Evolutionary conservation across 768 basidiomycete genomes (phyloP).

Genomic region (Tricholoma sp.): DNA sequence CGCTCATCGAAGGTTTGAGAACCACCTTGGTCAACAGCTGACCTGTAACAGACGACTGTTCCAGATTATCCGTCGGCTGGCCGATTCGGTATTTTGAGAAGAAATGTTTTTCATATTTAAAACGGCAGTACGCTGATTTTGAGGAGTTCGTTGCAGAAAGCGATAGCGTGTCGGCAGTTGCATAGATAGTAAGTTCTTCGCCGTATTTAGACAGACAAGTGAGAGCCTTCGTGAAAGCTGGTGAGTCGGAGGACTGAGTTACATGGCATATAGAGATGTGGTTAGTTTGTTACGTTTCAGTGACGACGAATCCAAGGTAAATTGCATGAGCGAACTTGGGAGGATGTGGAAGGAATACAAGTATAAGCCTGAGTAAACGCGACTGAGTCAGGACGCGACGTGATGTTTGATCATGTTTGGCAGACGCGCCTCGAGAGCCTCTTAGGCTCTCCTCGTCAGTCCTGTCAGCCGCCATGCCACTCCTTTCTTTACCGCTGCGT

Average conservation of each 20-base stretch:
- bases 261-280: slow-evolving; percentile 6
- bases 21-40: slow-evolving; percentile 67
- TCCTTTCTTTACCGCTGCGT: not conserved
- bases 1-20: not conserved
- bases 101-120: slow-evolving; percentile 63
- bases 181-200: slow-evolving; percentile 71
- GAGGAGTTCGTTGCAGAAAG: slow-evolving; percentile 77
- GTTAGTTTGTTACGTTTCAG: slow-evolving; percentile 37
- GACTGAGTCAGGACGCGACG: not conserved
- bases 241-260: slow-evolving; percentile 10
- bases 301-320: slow-evolving; percentile 56
- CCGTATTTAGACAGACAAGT: slow-evolving; percentile 78
- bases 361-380: too few species aligned
- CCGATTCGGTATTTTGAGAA: slow-evolving; percentile 62
- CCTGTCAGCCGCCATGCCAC: not conserved
- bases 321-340: slow-evolving; percentile 45
- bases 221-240: slow-evolving; percentile 73
- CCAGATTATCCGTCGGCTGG: slow-evolving; percentile 21
- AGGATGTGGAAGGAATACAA: not conserved
- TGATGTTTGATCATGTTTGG: not conserved
- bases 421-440: not conserved
- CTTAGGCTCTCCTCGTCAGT: not conserved
- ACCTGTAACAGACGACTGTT: slow-evolving; percentile 48
- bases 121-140: slow-evolving; percentile 76
- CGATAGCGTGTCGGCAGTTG: slow-evolving; percentile 52